A percentile compares a stretch with the other conserved stretches of the same genome.
phyloP scores from a whole-genome alignment of 2,329 filamentous ascomycete genomes.

The Alternaria brassicae region DNA sequence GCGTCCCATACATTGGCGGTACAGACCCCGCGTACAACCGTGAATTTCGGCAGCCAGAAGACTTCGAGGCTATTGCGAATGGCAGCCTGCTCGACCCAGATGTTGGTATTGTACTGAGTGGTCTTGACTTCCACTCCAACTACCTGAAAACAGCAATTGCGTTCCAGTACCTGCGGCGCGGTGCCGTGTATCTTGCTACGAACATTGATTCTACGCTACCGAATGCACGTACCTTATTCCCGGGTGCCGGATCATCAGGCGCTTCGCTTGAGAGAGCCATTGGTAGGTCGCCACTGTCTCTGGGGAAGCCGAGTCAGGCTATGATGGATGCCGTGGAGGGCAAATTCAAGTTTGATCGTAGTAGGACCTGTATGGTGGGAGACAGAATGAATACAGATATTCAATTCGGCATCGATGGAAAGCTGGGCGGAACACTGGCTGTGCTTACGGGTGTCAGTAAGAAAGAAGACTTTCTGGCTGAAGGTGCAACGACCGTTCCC shows the following conservation, averaged over 20 bases:
- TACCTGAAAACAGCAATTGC: conserved; percentile 89
- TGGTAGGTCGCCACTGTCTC: conserved; percentile 72
- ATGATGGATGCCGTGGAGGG: conserved; percentile 99
- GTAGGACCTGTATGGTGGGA: conserved; percentile 91
- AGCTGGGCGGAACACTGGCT: conserved; percentile 86
- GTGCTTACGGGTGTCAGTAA: conserved; percentile 90
- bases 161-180: conserved; percentile 82
- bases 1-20: conserved; percentile 81
- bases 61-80: conserved; percentile 77
- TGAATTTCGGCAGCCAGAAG: conserved; percentile 74
- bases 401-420: conserved; percentile 89
- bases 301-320: conserved; percentile 95
- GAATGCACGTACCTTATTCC: conserved; percentile 81
- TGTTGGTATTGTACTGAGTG: conserved; percentile 87
- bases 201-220: conserved; percentile 93
- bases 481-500: conserved; percentile 73
- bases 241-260: conserved; percentile 84
- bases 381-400: conserved; percentile 96
- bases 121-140: conserved; percentile 93
- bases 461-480: conserved; percentile 80
- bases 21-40: conserved; percentile 80
- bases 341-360: conserved; percentile 87
- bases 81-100: conserved; percentile 82
- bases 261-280: conserved; percentile 73
- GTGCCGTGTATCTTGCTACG: conserved; percentile 88